A percentile compares a stretch with the other conserved stretches of the same genome.
These are phyloP conservation scores for Oenanthe javanica DNA, from an alignment of 140 eudicot genomes.

Conservation along the genomic window DNA sequence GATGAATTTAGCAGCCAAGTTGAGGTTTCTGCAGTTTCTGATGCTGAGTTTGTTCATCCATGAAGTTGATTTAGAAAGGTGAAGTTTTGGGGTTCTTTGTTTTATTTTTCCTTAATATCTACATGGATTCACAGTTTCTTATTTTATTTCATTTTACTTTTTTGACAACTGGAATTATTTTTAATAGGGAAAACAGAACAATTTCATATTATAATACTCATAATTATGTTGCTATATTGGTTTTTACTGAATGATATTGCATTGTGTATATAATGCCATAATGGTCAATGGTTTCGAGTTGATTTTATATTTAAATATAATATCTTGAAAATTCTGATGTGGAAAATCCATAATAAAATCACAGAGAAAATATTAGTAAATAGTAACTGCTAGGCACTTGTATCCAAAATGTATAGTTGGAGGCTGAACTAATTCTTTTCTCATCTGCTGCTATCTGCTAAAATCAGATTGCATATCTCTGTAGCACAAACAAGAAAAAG, in stretches of 20 bases:
- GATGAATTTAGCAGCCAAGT: slow-evolving; percentile 51
- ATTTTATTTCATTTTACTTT: neutral
- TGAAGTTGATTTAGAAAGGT: slow-evolving; percentile 10
- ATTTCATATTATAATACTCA: neutral
- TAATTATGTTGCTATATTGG: neutral
- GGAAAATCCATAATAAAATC: neutral
- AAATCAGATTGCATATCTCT: slow-evolving; percentile 6
- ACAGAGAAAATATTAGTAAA: neutral
- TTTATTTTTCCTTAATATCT: slow-evolving; percentile 2
- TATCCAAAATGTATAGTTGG: neutral
- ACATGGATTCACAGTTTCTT: neutral
- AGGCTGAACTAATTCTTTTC: neutral
- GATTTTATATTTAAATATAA: neutral
- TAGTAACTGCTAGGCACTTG: neutral
- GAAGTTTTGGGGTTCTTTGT: slow-evolving; percentile 12
- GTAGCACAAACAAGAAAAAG: neutral
- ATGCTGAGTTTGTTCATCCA: slow-evolving; percentile 39
- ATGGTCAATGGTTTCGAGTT: neutral
- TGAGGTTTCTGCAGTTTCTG: slow-evolving; percentile 59
- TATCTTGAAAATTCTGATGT: neutral
- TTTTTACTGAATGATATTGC: neutral
- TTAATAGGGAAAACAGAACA: neutral
- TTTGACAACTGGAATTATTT: neutral
- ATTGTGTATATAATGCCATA: neutral
- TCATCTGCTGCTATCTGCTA: neutral